Conservation (phyloP, 176 grass and related monocot genomes). For the Tillandsia fasciculata region DNA sequence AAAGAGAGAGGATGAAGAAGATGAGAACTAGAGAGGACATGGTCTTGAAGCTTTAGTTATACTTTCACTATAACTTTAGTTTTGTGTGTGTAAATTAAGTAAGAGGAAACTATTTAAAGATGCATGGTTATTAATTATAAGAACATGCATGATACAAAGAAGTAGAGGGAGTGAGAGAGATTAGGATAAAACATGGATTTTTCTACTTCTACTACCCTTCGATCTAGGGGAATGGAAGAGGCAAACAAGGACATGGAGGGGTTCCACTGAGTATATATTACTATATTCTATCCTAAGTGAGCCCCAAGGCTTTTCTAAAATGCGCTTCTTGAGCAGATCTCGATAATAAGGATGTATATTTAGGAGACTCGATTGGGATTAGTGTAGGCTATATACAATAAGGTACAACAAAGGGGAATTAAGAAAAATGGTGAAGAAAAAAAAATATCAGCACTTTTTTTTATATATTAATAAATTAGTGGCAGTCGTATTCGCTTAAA, state of each 20-base stretch:
- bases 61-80: too few species aligned
- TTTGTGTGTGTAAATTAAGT: background rate
- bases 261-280: slow-evolving; percentile 9
- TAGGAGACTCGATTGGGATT: background rate
- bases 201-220: background rate
- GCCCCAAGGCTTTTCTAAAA: slow-evolving; percentile 26
- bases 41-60: background rate
- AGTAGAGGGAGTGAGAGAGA: background rate
- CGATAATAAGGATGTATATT: slow-evolving; percentile 5
- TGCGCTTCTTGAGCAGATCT: slow-evolving; percentile 19
- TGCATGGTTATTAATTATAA: background rate
- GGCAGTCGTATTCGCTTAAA: too few species aligned
- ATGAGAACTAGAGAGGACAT: slow-evolving; percentile 12
- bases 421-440: too few species aligned
- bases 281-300: slow-evolving; percentile 17
- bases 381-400: background rate
- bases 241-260: slow-evolving; percentile 2
- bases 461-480: too few species aligned
- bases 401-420: background rate
- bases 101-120: slow-evolving; percentile 1
- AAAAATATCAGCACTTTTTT: too few species aligned
- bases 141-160: slow-evolving; percentile 14
- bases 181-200: background rate
- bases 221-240: background rate
- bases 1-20: slow-evolving; percentile 22